Evolutionary conservation across 1,139 yeast genomes (phyloP).

Genomic region (Debaryomycetaceae sp.): DNA sequence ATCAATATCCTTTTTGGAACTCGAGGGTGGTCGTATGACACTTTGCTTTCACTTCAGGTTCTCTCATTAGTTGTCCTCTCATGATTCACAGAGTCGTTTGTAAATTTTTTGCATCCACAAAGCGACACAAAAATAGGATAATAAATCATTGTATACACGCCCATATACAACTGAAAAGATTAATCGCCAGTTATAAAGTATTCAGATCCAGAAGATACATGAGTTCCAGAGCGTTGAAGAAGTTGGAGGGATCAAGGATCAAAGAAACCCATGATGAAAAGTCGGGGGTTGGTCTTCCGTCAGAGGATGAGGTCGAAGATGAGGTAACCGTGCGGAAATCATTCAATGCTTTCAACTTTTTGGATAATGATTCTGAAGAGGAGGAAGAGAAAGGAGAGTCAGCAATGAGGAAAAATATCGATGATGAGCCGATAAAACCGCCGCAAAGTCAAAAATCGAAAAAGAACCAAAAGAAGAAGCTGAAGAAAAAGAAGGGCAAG

Average conservation of each 20-base stretch:
- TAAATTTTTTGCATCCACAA: slow-evolving; percentile 9
- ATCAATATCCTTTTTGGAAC: too few species aligned
- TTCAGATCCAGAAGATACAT: slow-evolving; percentile 20
- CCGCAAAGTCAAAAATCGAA: slow-evolving; percentile 1
- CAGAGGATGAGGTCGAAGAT: slow-evolving; percentile 8
- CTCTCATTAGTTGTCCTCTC: not conserved
- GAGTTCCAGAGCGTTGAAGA: slow-evolving; percentile 69
- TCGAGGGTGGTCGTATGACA: too few species aligned
- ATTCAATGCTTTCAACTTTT: slow-evolving; percentile 53
- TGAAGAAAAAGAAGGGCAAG: slow-evolving; percentile 15
- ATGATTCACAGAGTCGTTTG: not conserved
- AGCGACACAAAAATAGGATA: slow-evolving; percentile 1
- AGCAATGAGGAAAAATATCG: slow-evolving; percentile 11
- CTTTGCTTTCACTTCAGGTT: too few species aligned
- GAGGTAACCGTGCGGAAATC: slow-evolving; percentile 17
- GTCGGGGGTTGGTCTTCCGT: slow-evolving; percentile 4
- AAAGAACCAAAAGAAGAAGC: slow-evolving; percentile 14
- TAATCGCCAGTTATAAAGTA: too few species aligned
- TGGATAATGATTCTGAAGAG: slow-evolving; percentile 37
- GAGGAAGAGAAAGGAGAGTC: slow-evolving; percentile 13
- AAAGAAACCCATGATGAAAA: slow-evolving; percentile 18
- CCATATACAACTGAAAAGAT: too few species aligned
- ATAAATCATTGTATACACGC: not conserved
- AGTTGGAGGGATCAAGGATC: slow-evolving; percentile 43
- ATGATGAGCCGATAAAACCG: not conserved